Evolutionary conservation across 495 filamentous ascomycete species (phyloP), one percentile per base, ranked within the genome.

Genomic region (Letharia columbiana): DNA sequence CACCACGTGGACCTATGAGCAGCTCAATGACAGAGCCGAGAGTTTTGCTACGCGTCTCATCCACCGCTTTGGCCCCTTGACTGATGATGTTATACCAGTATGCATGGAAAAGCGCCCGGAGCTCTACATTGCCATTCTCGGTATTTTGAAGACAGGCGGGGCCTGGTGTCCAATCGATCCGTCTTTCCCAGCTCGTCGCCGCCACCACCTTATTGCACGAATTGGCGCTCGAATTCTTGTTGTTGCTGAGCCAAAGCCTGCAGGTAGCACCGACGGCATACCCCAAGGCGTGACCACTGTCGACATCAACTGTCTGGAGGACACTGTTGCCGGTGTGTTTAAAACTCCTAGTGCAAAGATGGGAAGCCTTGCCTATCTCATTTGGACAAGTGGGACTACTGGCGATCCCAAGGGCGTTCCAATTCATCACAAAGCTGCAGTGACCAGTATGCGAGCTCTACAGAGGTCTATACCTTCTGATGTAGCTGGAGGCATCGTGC

Each of bases 31-130:
- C 6, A 71, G 71, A 60, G 73, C 75, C 9, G 68, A 71, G 23
- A 23, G 39, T 13, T 70, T 77, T 64, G 75, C 75, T 0, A 65
- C 63, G 10, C 61, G 72, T 54, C 61, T 77, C 2, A 37, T 68
- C n/a, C n/a, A 67, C 13, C 42, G 31, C 33, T 71, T 64, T 61
- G 74, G 72, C 10, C 42, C 65, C 1, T 63, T 76, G 6, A 69
- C 57, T 41, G 71, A 74, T 60, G 52, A 77, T 23, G 82, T 91
- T n/a, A 78, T 96, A 23, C 88, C 84, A 0, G 84, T 91, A 11
- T 88, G 87, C 72, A 93, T 96, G 70, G 84, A 91, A 62, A 92
- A 92, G 73, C 91, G 85, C 67, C 86, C 90, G 1, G 85, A 89
- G 60, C 83, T 91, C 13, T 91, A 87, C 57, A 87, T 91, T 67